Evolutionary conservation across 169 alveolate genomes (phyloP).

Genomic region (Cryptosporidium parvum): DNA sequence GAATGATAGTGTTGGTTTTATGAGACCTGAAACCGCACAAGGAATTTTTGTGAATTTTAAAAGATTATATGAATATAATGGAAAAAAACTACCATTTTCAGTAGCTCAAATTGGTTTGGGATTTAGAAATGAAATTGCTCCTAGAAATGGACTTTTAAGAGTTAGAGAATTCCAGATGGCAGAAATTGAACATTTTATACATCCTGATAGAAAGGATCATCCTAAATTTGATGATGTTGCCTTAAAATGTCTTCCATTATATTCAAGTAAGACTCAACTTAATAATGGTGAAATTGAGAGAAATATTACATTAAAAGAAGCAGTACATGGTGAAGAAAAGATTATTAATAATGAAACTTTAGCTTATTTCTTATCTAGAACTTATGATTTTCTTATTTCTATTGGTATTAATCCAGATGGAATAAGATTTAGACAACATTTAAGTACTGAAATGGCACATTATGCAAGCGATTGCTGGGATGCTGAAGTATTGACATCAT

Average conservation of each 20-base stretch:
- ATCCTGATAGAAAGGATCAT: constrained; percentile 92
- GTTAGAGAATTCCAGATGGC: constrained; percentile 99
- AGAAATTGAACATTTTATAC: constrained; percentile 97
- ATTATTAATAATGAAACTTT: constrained; percentile 94
- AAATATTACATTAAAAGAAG: constrained; percentile 90
- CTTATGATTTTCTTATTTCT: constrained; percentile 90
- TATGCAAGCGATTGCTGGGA: constrained; percentile 99
- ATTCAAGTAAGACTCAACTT: constrained; percentile 87
- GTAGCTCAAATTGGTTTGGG: constrained; percentile 98
- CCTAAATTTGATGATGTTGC: constrained; percentile 89
- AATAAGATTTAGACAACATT: constrained; percentile 96
- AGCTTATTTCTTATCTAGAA: constrained; percentile 96
- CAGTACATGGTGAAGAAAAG: constrained; percentile 85
- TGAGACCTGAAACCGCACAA: constrained; percentile 99
- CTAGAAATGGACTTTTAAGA: constrained; percentile 95
- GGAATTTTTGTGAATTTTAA: constrained; percentile 97
- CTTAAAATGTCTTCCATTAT: constrained; percentile 87
- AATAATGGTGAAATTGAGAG: constrained; percentile 73
- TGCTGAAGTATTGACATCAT: constrained; percentile 95
- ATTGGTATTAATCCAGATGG: constrained; percentile 93
- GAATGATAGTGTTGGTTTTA: constrained; percentile 84
- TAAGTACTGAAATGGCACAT: constrained; percentile 98
- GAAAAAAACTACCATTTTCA: constrained; percentile 97
- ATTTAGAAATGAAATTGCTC: constrained; percentile 98
- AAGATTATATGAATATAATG: constrained; percentile 92